These are phyloP conservation scores for Cyberlindnera mrakii DNA, from an alignment of 805 yeast genomes.

Conservation along the genomic window DNA sequence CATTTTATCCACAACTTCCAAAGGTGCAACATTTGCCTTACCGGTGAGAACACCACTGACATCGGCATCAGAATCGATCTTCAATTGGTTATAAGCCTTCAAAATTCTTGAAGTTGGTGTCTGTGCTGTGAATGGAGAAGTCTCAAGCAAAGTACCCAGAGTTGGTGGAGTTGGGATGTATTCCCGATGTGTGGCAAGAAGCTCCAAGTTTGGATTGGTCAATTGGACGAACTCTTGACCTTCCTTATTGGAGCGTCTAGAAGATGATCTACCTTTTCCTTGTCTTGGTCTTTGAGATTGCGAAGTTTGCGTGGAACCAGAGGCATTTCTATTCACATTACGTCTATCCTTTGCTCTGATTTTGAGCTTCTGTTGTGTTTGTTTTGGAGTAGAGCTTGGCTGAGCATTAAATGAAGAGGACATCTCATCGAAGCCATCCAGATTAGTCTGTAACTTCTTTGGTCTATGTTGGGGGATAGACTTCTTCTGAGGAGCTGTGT, in stretches of 20 bases:
- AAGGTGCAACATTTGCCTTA: slow-evolving; percentile 5
- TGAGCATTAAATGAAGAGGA: neutral
- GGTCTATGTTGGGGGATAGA: neutral
- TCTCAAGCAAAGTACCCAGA: slow-evolving; percentile 7
- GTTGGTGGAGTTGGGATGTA: slow-evolving; percentile 18
- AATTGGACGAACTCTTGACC: neutral
- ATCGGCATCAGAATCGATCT: slow-evolving; percentile 10
- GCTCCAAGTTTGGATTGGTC: slow-evolving; percentile 14
- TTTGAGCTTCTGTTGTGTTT: slow-evolving; percentile 1
- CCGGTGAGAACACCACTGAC: slow-evolving; percentile 17
- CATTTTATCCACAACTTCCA: slow-evolving; percentile 9
- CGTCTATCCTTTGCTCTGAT: slow-evolving; percentile 1
- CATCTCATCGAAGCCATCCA: neutral
- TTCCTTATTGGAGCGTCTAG: neutral
- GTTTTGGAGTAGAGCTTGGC: neutral
- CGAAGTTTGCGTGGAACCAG: slow-evolving; percentile 1
- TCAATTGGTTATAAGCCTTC: slow-evolving; percentile 15
- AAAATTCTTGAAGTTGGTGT: slow-evolving; percentile 17
- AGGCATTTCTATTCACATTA: slow-evolving; percentile 2
- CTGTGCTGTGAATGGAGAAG: slow-evolving; percentile 18
- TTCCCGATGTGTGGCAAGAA: slow-evolving; percentile 8
- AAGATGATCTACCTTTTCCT: slow-evolving; percentile 2
- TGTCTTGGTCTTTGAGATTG: slow-evolving; percentile 5
- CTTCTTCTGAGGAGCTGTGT: no score
- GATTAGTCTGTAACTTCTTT: slow-evolving; percentile 1